Conservation (phyloP, 2,329 filamentous ascomycete genomes). For the Ophiosphaerella narmari region DNA sequence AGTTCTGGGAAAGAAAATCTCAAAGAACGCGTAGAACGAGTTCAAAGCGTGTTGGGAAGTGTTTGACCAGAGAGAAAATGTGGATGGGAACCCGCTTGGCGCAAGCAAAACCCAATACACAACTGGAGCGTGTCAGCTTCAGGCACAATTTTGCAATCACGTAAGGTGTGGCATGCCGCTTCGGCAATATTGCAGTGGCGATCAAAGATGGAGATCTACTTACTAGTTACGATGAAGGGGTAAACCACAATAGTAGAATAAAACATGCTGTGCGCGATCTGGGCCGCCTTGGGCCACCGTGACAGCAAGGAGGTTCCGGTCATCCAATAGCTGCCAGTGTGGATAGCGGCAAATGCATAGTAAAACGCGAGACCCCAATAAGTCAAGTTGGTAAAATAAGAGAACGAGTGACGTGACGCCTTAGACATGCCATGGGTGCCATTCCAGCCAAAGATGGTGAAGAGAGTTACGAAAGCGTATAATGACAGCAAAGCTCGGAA, state of each 20-base stretch:
- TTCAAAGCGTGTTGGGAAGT: slow-evolving; percentile 78
- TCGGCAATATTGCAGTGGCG: neutral
- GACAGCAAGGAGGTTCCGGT: slow-evolving; percentile 44
- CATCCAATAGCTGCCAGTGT: slow-evolving; percentile 68
- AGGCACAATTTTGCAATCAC: neutral
- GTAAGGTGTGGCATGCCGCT: neutral
- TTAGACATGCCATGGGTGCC: slow-evolving; percentile 59
- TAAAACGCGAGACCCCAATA: slow-evolving; percentile 87
- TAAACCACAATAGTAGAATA: slow-evolving; percentile 51
- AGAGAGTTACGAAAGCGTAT: slow-evolving; percentile 71
- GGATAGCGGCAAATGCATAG: slow-evolving; percentile 67
- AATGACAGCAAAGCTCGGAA: slow-evolving; percentile 58
- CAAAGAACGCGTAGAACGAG: slow-evolving; percentile 72
- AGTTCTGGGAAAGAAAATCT: slow-evolving; percentile 72
- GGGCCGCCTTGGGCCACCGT: slow-evolving; percentile 44
- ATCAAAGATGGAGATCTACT: slow-evolving; percentile 15
- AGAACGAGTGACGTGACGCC: slow-evolving; percentile 63
- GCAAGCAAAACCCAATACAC: slow-evolving; percentile 51
- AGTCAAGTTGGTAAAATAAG: slow-evolving; percentile 80
- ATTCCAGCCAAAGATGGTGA: slow-evolving; percentile 71
- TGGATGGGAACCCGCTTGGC: slow-evolving; percentile 36
- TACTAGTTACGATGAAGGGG: slow-evolving; percentile 52
- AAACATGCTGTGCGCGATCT: slow-evolving; percentile 47
- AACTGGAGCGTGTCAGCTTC: slow-evolving; percentile 29
- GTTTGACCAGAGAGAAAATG: slow-evolving; percentile 59